Evolutionary conservation across 1,139 yeast species (phyloP), one percentile per base, ranked within the genome.

Genomic region (Yamadazyma trypodendri): DNA sequence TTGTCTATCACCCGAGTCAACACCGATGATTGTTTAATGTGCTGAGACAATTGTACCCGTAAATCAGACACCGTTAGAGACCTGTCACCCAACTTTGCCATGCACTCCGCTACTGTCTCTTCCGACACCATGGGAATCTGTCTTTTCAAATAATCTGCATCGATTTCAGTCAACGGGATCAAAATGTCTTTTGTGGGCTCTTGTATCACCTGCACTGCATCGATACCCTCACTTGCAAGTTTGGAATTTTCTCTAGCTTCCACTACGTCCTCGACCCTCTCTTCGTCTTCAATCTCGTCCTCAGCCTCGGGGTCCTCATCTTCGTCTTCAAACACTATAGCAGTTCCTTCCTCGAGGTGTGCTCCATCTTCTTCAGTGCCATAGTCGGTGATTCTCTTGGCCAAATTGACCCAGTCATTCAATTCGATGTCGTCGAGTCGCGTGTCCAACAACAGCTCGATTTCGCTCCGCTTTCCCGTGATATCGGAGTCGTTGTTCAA

Each of bases 341-440:
- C 61, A 16, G 50, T 61, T 3, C 47, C 52, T 13, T 51, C 55
- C 5, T 38, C 38, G 9, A 37, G 38, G 1, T 54, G 57, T 2
- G 47, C 58, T 0, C 54, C 56, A 3, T 55, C 67, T 14, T 65
- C 64, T 6, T 46, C 56, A 1, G 46, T 39, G 1, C 63, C 65
- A 47, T 72, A 79, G 49, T 83, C 96, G 0, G 82, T 73, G 31
- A 90, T 75, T 21, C 68, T 61, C 31, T 72, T 69, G 4, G 78
- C 63, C 35, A 84, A 58, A 15, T 70, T 69, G 20, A 77, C 49
- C 38, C 86, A 63, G 27, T 73, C 75, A 38, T 79, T 72, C 54
- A 84, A 78, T 12, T 68, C 65, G 5, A 66, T 64, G 36, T 72
- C 77, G 1, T 65, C 48, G 0, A 86, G 46, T 14, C 55, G 48